Evolutionary conservation across 2,329 filamentous ascomycete genomes (phyloP).

Genomic region (Hypoxylon sp.): DNA sequence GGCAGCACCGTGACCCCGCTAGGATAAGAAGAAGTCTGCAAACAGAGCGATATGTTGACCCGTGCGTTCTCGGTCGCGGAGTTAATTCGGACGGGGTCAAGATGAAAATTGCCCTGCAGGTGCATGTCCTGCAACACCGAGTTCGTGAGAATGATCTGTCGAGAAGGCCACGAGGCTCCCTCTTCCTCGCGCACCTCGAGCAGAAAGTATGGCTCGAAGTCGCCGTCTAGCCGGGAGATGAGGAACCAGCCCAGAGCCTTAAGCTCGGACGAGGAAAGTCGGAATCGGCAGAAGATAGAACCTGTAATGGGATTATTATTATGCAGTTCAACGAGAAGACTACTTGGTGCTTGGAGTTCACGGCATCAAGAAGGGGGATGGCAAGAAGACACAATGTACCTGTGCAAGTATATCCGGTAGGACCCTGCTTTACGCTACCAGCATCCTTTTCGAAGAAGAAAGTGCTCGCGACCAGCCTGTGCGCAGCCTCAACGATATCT

Average conservation of each 20-base stretch:
- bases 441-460: conserved; percentile 55
- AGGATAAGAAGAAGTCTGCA: conserved; percentile 47
- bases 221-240: conserved; percentile 51
- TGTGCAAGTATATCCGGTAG: conserved; percentile 52
- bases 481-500: conserved; percentile 51
- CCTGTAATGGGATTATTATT: conserved; percentile 37
- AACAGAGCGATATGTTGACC: conserved; percentile 50
- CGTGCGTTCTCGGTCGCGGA: conserved; percentile 47
- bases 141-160: conserved; percentile 49
- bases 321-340: not conserved
- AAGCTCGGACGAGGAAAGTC: conserved; percentile 49
- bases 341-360: not conserved
- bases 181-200: conserved; percentile 48
- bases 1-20: conserved; percentile 50
- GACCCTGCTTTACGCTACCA: conserved; percentile 49
- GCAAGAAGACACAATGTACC: conserved; percentile 40
- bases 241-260: conserved; percentile 54
- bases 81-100: conserved; percentile 49
- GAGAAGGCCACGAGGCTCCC: conserved; percentile 43
- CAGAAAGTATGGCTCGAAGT: conserved; percentile 54
- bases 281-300: conserved; percentile 53
- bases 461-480: conserved; percentile 53
- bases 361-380: not conserved
- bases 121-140: conserved; percentile 53
- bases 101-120: conserved; percentile 52